A percentile compares a stretch with the other conserved stretches of the same genome.
Evolutionary conservation across 768 basidiomycete species (phyloP).

Genomic region (Macrolepiota dolichaula): DNA sequence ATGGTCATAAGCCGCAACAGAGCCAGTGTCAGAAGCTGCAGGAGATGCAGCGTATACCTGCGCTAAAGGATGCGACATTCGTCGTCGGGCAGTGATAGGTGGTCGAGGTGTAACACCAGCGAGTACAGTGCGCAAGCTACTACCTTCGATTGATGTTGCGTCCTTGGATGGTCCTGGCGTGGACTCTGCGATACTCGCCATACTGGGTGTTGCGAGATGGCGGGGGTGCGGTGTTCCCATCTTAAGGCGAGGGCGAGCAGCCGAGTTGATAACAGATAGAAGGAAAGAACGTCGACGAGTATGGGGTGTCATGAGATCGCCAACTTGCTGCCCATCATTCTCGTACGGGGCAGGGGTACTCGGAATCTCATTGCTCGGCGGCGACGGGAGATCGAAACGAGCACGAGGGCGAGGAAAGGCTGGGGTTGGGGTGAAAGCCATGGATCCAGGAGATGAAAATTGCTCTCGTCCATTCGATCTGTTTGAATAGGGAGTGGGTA

Average conservation of each 20-base stretch:
- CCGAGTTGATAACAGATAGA: conserved; percentile 80
- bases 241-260: conserved; percentile 68
- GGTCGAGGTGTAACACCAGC: conserved; percentile 65
- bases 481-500: conserved; percentile 31
- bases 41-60: conserved; percentile 42
- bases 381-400: conserved; percentile 53
- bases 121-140: conserved; percentile 49
- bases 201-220: conserved; percentile 29
- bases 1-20: conserved; percentile 38
- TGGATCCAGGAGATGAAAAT: conserved; percentile 56
- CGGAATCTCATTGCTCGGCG: conserved; percentile 35
- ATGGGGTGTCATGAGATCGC: conserved; percentile 62
- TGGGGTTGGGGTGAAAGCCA: conserved; percentile 68
- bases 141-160: conserved; percentile 17
- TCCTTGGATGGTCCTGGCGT: conserved; percentile 27
- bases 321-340: conserved; percentile 22
- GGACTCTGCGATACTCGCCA: conserved; percentile 23
- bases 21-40: conserved; percentile 32
- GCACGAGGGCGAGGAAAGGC: conserved; percentile 59
- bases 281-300: conserved; percentile 79
- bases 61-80: conserved; percentile 65
- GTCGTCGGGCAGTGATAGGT: conserved; percentile 32
- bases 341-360: conserved; percentile 30
- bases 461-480: conserved; percentile 33
- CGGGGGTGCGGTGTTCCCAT: conserved; percentile 60